A percentile compares a stretch with the other conserved stretches of the same genome.
phyloP scores from a whole-genome alignment of 108 stramenopile species.

The Nannochloropsis gaditana region DNA sequence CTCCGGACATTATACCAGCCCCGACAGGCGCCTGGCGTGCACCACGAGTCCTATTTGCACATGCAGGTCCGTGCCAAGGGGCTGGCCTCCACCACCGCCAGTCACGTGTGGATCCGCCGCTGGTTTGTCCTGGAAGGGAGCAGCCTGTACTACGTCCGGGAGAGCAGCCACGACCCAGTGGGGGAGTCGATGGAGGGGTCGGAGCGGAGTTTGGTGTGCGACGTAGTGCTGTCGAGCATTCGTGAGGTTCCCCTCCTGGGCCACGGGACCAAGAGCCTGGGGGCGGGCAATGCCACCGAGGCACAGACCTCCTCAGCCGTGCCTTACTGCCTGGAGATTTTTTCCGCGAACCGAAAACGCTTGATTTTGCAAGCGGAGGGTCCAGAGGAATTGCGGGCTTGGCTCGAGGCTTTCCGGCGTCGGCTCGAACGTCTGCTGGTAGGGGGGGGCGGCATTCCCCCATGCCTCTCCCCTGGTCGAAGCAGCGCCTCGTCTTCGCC shows the following conservation, averaged over 20 bases:
- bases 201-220: background rate
- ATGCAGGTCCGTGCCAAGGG: background rate
- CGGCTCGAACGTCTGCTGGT: background rate
- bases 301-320: background rate
- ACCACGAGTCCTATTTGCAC: conserved; percentile 8
- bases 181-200: conserved; percentile 15
- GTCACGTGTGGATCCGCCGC: background rate
- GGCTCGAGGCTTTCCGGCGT: conserved; percentile 64
- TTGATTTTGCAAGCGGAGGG: conserved; percentile 71
- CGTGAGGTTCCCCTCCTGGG: background rate
- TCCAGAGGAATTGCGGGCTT: conserved; percentile 62
- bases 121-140: conserved; percentile 15
- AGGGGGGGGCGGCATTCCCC: background rate
- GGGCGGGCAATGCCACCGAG: background rate
- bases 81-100: background rate
- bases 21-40: background rate
- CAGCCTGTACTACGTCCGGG: background rate
- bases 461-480: background rate
- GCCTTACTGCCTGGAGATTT: conserved; percentile 76
- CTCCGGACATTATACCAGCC: background rate
- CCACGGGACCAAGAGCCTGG: background rate
- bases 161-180: background rate
- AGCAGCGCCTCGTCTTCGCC: background rate
- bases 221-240: background rate
- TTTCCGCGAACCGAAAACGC: conserved; percentile 68